phyloP scores from a whole-genome alignment of 1,139 yeast genomes.

The Torulaspora globosa region DNA sequence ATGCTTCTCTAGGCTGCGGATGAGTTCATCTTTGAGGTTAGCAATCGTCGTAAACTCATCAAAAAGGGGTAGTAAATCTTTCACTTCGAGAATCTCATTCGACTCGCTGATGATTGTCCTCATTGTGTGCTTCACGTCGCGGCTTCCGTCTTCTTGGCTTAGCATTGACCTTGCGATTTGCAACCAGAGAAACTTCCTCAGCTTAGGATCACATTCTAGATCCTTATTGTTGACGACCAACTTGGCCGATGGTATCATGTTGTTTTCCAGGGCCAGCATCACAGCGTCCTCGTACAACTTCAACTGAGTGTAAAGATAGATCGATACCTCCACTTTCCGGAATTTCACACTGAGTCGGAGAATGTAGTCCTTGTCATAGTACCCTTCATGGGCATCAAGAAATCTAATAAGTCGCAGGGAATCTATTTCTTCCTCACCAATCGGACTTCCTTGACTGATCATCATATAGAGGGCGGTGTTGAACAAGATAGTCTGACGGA shows the following conservation, averaged over 20 bases:
- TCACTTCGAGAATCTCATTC: constrained; percentile 60
- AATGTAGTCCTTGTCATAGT: constrained; percentile 63
- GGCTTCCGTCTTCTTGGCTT: constrained; percentile 20
- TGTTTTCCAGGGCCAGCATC: constrained; percentile 60
- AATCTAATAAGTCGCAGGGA: constrained; percentile 48
- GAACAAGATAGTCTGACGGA: constrained; percentile 53
- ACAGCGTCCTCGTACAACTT: constrained; percentile 78
- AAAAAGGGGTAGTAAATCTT: constrained; percentile 77
- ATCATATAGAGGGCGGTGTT: constrained; percentile 71
- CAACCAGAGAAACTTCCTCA: constrained; percentile 72
- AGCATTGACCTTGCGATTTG: constrained; percentile 56
- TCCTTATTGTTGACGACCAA: constrained; percentile 51
- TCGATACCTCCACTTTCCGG: constrained; percentile 59
- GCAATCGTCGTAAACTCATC: constrained; percentile 82
- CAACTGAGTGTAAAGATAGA: constrained; percentile 63
- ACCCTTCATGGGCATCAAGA: constrained; percentile 41
- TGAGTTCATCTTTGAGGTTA: constrained; percentile 78
- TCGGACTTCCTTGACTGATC: constrained; percentile 45
- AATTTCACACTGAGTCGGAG: constrained; percentile 66
- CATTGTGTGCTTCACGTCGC: constrained; percentile 34
- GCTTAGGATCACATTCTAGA: constrained; percentile 40
- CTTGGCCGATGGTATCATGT: constrained; percentile 59
- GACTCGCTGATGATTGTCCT: constrained; percentile 45
- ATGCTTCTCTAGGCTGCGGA: constrained; percentile 68
- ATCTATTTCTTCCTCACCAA: constrained; percentile 27